Percentiles rank a stretch among this genome's conserved stretches.
phyloP scores from a whole-genome alignment of 352 stramenopile species.

The Globisporangium sylvaticum region DNA sequence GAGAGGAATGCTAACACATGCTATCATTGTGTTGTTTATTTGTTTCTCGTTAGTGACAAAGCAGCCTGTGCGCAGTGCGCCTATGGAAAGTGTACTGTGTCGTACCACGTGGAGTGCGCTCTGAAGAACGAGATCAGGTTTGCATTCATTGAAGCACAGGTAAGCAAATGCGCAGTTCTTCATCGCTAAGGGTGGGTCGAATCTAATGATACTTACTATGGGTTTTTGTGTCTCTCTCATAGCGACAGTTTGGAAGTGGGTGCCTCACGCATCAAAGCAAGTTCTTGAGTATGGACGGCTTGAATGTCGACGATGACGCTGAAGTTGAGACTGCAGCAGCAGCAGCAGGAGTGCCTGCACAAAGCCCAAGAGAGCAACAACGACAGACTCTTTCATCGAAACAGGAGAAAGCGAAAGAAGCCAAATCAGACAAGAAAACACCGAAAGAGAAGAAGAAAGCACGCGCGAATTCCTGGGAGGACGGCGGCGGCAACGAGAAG shows the following conservation, averaged over 20 bases:
- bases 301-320: constrained; percentile 18
- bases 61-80: constrained; percentile 70
- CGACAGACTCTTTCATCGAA: not conserved
- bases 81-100: constrained; percentile 61
- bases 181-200: not conserved
- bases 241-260: constrained; percentile 61
- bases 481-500: constrained; percentile 24
- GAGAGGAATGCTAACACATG: not conserved
- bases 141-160: constrained; percentile 54
- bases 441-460: constrained; percentile 21
- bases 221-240: not conserved
- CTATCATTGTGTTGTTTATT: constrained; percentile 9
- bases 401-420: not conserved
- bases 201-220: not conserved
- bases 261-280: constrained; percentile 55
- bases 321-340: not conserved
- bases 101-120: constrained; percentile 71
- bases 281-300: constrained; percentile 39
- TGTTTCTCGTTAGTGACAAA: constrained; percentile 33
- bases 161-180: constrained; percentile 8
- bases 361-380: not conserved
- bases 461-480: constrained; percentile 27
- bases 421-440: constrained; percentile 2
- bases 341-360: not conserved
- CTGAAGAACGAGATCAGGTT: constrained; percentile 58